Evolutionary conservation across 495 filamentous ascomycete genomes (phyloP), one percentile per base, ranked within the genome.

Genomic region (Penicillium longicatenatum): DNA sequence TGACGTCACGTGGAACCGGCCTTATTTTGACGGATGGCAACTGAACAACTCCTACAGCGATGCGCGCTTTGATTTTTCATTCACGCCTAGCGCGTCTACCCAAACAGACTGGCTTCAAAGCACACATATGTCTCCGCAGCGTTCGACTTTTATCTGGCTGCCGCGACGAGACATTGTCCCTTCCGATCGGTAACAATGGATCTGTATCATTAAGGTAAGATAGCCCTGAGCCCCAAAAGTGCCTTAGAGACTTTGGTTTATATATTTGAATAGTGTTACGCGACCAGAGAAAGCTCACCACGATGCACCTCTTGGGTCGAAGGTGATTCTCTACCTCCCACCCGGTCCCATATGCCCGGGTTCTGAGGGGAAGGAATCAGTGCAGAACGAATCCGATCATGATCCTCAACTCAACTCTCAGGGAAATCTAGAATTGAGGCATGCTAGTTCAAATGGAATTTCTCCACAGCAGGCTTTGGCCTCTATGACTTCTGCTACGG

Each of bases 241-340:
- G 20, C 26, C 26, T 6, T 4, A 26, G 26, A 26, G 26, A 26
- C 7, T 6, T 26, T 6, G 26, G 7, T 26, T 26, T 26, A 26
- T 26, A 26, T 26, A 5, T 26, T 26, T 26, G 26, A 4, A 3
- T 4, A 76, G 71, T 37, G 59, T 75, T 35, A 70, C 69, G 20
- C 65, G 66, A 54, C 63, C 65, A 31, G 46, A 22, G 54, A 31
- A 22, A 24, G 20, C 44, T 42, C 50, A 31, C 39, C 8, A 53
- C 14, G 14, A 52, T 20, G 24, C 21, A 22, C 48, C 30, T 20
- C 20, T 31, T 21, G 33, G 33, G 12, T 43, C 64, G n/a, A 65
- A 75, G 65, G 72, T 75, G 24, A 70, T 76, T 45, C 60, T 78
- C 12, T 70, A 72, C 50, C 66, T 78, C 2, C 75, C 74, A 8